Base-by-base conservation (phyloP, 176 grass and related monocot species). In the Miscanthus lutarioriparius region DNA sequence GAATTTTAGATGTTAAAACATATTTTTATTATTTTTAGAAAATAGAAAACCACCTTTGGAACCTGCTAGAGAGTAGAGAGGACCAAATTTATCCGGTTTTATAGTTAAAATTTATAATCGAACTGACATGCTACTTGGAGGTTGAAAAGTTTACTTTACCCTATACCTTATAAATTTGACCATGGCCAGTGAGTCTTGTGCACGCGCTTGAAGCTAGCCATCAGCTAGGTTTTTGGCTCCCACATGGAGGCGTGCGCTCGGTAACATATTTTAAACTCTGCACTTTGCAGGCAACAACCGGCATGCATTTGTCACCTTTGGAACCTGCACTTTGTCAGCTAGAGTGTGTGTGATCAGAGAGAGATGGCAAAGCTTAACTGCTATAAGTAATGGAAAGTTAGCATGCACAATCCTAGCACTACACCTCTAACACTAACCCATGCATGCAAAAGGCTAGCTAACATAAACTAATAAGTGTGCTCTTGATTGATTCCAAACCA, bases 161-260 rank as follows among this genome's bases (percentile, higher is more conserved):
- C 20, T 14, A 4, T 48, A 16, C 13, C 45, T 16, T 49, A 49
- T 49, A 49, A 49, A 49, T 49, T 20, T 48, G 26, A 74, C 26
- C 72, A 74, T 33, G 25, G 44, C 14, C 14, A 4, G 16, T 74
- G 23, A 56, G 2, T 61, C n/a, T 9, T 62, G 23, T 62, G 23
- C 23, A 49, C 45, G 58, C 44, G 30, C 53, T 32, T 72, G 41
- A 88, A 80, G 68, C 15, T 51, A 74, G 20, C 40, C 58, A 44
- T 51, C 38, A 70, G 28, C 77, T 71, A 71, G 38, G 43, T 30
- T 86, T 89, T 77, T 86, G 88, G 83, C 56, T 89, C 72, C 88
- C 87, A 89, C 83, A 82, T 85, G 88, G 78, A 82, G 88, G 83
- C 72, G 32, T 76, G 88, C 64, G 72, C 83, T 81, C 37, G 49